Base-by-base conservation (phyloP, 805 yeast species). In the Saturnispora gosingensis region DNA sequence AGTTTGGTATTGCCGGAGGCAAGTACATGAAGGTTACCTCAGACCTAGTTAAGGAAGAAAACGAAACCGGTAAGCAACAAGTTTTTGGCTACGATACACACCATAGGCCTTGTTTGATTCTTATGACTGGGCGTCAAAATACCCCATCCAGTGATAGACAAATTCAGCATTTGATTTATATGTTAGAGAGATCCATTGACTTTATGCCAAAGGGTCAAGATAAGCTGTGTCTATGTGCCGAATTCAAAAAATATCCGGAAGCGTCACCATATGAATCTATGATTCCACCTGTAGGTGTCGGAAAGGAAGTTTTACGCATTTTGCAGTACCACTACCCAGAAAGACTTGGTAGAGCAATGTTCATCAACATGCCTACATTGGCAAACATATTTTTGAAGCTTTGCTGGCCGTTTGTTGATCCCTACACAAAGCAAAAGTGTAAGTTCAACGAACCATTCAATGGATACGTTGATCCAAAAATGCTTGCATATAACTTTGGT, bases 251-350 rank as follows among this genome's bases (percentile, higher is more conserved):
- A 32, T 81, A 87, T 52, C 85, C 88, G 52, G 75, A 72, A 66
- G 62, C 68, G 2, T 58, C 61, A 18, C 53, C 59, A 13, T 57
- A 61, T 30, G 68, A 64, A 40, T 63, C 68, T 61, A 76, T 67
- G 48, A 79, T 74, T 65, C 97, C 98, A 5, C 83, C 96, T 2
- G 77, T 91, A 42, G 77, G 84, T 45, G 83, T 81, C 22, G 97
- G 97, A 36, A 84, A 91, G 64, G 95, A 88, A 67, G 97, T 91
- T 28, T 73, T 93, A 58, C 83, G 83, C 66, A 93, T 93, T 62
- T 72, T 93, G 61, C 99, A 93, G 70, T 89, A 95, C 38, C 99
- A 93, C 69, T 93, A 93, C 65, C 99, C 99, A 6, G 99, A 93
- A 66, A 79, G 99, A 60, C 75, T 93, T 54, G 99, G 99, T 25